Evolutionary conservation across 2,329 filamentous ascomycete species (phyloP), one percentile per base, ranked within the genome.

Genomic region (Fusarium goolgardi): DNA sequence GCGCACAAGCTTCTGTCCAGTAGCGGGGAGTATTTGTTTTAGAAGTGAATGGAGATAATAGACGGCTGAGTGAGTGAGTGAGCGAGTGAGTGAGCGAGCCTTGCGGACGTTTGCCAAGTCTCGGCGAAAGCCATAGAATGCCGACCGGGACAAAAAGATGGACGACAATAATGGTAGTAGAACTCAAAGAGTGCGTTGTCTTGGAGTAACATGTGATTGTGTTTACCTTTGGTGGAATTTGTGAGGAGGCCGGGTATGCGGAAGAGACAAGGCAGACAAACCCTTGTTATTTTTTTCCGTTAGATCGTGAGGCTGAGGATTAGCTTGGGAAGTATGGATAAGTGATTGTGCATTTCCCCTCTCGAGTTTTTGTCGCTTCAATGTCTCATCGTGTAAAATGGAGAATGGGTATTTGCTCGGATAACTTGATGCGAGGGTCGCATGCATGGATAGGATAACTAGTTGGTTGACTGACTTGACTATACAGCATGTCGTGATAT

Each of bases 281-380:
- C 31, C 46, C 32, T 37, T 34, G 13, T 8, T 5, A 5, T 20
- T 5, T 18, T 18, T 23, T 25, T 9, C 13, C n/a, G 39, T 45
- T 25, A 34, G 37, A 20, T 15, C 34, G 34, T 61, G 58, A 62
- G 56, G 59, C 56, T 62, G 59, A 61, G 34, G 39, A 13, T 20
- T 58, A 51, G 50, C 21, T 12, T 49, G 29, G 16, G 13, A 55
- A 55, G 35, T 39, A 21, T 39, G 12, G 6, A 21, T 20, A 39
- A 39, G 49, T 50, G 32, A 61, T 45, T 2, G 20, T 31, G 56
- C 43, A 25, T 34, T 44, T 54, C 40, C 58, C 56, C 56, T 49
- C 50, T 15, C 31, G 35, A 55, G 57, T 16, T 25, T 49, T 49
- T 10, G 27, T 11, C 27, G 9, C 6, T 39, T 9, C 18, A 15